Percentiles rank a stretch among this genome's conserved stretches.
Evolutionary conservation across 2,329 filamentous ascomycete genomes (phyloP).

Genomic region (Trichoderma koningii): DNA sequence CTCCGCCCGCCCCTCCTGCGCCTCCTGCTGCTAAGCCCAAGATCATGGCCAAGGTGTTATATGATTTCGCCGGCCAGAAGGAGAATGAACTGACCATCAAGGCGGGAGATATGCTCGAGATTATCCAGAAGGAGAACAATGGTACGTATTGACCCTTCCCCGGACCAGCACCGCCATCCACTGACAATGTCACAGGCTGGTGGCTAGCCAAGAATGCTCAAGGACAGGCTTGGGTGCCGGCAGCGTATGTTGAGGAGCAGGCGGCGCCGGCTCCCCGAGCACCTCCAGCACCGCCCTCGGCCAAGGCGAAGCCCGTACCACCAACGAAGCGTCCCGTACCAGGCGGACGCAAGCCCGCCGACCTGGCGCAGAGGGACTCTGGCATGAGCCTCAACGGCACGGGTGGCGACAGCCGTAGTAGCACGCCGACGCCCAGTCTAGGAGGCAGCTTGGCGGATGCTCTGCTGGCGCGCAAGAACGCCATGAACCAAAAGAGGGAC

Average conservation of each 20-base stretch:
- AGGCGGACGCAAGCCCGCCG: constrained; percentile 66
- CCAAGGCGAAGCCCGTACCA: constrained; percentile 66
- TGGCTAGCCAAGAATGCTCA: constrained; percentile 79
- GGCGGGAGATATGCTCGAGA: constrained; percentile 79
- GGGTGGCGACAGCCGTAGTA: constrained; percentile 65
- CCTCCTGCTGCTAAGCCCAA: constrained; percentile 53
- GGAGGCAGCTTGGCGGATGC: constrained; percentile 77
- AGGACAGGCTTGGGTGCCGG: constrained; percentile 90
- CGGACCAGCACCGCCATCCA: background rate
- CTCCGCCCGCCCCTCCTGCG: constrained; percentile 63
- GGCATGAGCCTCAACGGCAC: constrained; percentile 61
- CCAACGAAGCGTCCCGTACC: constrained; percentile 78
- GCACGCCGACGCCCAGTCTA: constrained; percentile 70
- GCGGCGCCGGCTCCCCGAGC: constrained; percentile 68
- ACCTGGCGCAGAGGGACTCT: constrained; percentile 71
- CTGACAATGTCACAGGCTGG: constrained; percentile 70
- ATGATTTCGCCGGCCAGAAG: constrained; percentile 84
- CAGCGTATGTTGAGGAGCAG: constrained; percentile 90
- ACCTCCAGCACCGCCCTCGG: constrained; percentile 67
- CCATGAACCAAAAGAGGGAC: constrained; percentile 66
- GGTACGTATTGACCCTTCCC: constrained; percentile 59
- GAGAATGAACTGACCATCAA: constrained; percentile 81
- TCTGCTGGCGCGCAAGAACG: constrained; percentile 73
- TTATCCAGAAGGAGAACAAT: constrained; percentile 93
- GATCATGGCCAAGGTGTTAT: constrained; percentile 84